Percentiles rank a stretch among this genome's conserved stretches.
phyloP scores from a whole-genome alignment of 805 yeast genomes.

The Lipomyces lipofer region DNA sequence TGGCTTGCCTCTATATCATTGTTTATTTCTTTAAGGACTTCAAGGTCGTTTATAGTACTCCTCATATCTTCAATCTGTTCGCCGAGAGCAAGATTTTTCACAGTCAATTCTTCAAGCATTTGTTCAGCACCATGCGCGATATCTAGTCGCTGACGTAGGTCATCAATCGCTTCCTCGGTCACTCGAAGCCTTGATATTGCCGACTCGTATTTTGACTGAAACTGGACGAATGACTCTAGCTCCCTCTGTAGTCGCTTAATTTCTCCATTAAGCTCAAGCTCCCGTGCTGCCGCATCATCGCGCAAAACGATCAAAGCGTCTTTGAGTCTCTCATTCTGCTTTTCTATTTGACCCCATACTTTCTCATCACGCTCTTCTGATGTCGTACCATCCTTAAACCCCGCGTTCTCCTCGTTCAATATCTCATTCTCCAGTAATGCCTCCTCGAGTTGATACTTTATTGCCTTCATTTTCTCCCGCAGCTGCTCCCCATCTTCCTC shows the following conservation, averaged over 20 bases:
- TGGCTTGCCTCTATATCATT: slow-evolving; percentile 53
- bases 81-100: slow-evolving; percentile 43
- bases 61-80: slow-evolving; percentile 43
- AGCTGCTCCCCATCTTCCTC: slow-evolving; percentile 39
- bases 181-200: slow-evolving; percentile 9
- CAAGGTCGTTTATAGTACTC: slow-evolving; percentile 50
- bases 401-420: slow-evolving; percentile 34
- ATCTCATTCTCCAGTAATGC: slow-evolving; percentile 35
- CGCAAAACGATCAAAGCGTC: slow-evolving; percentile 45
- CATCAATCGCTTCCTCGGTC: slow-evolving; percentile 21
- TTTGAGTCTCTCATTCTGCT: slow-evolving; percentile 47
- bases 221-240: slow-evolving; percentile 1
- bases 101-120: slow-evolving; percentile 43
- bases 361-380: neutral
- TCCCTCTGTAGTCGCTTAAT: slow-evolving; percentile 29
- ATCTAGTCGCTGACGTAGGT: slow-evolving; percentile 39
- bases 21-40: slow-evolving; percentile 54
- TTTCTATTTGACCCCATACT: slow-evolving; percentile 25
- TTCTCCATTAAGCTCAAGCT: slow-evolving; percentile 27
- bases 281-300: slow-evolving; percentile 33
- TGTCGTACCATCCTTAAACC: slow-evolving; percentile 2
- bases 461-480: slow-evolving; percentile 32
- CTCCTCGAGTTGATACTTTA: slow-evolving; percentile 30
- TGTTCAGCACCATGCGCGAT: slow-evolving; percentile 41
- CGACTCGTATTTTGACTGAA: slow-evolving; percentile 16